phyloP scores from a whole-genome alignment of 1,284 basidiomycete genomes.

The Tremellales sp. region DNA sequence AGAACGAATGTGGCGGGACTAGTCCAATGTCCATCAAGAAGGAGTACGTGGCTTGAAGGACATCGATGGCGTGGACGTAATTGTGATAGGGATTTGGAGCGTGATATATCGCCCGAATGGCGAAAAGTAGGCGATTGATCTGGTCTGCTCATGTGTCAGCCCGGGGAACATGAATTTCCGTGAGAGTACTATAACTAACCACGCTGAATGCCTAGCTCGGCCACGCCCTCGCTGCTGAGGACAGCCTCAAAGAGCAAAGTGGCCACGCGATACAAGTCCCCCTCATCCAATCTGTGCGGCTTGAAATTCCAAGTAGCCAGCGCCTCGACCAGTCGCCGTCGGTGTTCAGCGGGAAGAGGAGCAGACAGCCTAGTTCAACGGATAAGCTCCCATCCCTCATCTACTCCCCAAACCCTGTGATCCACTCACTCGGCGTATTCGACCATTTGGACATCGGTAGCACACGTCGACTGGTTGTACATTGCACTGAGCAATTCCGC shows the following conservation, averaged over 20 bases:
- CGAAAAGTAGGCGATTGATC: constrained; percentile 69
- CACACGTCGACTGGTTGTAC: constrained; percentile 68
- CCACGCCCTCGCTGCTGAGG: constrained; percentile 62
- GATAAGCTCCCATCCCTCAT: constrained; percentile 1
- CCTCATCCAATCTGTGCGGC: constrained; percentile 70
- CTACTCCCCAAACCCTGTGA: constrained; percentile 19
- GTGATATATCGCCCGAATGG: constrained; percentile 80
- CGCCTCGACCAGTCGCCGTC: constrained; percentile 55
- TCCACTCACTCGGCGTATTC: constrained; percentile 42
- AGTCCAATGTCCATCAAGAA: constrained; percentile 72
- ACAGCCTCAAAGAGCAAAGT: constrained; percentile 63
- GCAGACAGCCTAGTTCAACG: constrained; percentile 39
- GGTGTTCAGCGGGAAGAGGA: constrained; percentile 43
- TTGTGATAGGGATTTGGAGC: constrained; percentile 91
- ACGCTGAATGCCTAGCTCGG: constrained; percentile 61
- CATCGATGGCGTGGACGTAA: constrained; percentile 89
- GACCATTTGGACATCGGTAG: constrained; percentile 58
- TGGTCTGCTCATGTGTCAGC: constrained; percentile 48
- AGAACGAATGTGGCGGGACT: constrained; percentile 64
- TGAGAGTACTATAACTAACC: constrained; percentile 58
- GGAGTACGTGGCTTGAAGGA: constrained; percentile 82
- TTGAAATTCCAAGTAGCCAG: constrained; percentile 82
- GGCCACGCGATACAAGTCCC: constrained; percentile 74
- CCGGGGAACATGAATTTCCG: neutral
- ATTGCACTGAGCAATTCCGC: constrained; percentile 77